A percentile compares a stretch with the other conserved stretches of the same genome.
Evolutionary conservation across 1,284 basidiomycete genomes (phyloP).

Genomic region (Lentinus polychrous): DNA sequence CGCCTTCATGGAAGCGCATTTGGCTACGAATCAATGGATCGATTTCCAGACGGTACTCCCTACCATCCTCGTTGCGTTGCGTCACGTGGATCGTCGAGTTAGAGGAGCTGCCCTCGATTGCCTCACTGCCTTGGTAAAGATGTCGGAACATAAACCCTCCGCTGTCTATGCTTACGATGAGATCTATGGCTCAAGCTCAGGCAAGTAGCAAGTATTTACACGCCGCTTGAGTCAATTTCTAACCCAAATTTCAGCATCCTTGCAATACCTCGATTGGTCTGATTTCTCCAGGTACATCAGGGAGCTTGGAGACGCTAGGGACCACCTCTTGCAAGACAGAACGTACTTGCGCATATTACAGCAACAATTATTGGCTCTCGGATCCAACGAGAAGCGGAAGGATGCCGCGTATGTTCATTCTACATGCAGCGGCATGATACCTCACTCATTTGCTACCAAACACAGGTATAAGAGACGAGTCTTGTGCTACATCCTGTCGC

Average conservation of each 20-base stretch:
- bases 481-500: constrained; percentile 79
- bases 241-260: constrained; percentile 33
- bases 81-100: constrained; percentile 42
- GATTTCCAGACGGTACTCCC: constrained; percentile 90
- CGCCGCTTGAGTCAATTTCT: no score
- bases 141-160: constrained; percentile 36
- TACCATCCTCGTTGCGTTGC: constrained; percentile 62
- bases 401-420: constrained; percentile 47
- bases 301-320: constrained; percentile 43
- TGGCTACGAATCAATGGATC: constrained; percentile 43
- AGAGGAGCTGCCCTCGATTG: constrained; percentile 63
- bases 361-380: constrained; percentile 43
- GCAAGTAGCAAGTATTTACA: constrained; percentile 31
- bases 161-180: constrained; percentile 78
- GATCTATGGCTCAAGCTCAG: constrained; percentile 68
- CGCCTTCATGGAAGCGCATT: constrained; percentile 75
- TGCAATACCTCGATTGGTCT: constrained; percentile 76
- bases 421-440: not conserved
- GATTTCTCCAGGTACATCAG: constrained; percentile 68
- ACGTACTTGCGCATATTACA: constrained; percentile 62
- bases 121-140: constrained; percentile 41
- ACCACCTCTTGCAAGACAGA: constrained; percentile 68
- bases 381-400: constrained; percentile 54
- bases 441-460: not conserved
- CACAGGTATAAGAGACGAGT: constrained; percentile 69